These are phyloP conservation scores for Penicillium palitans DNA, from an alignment of 2,329 filamentous ascomycete species.

Conservation along the genomic window DNA sequence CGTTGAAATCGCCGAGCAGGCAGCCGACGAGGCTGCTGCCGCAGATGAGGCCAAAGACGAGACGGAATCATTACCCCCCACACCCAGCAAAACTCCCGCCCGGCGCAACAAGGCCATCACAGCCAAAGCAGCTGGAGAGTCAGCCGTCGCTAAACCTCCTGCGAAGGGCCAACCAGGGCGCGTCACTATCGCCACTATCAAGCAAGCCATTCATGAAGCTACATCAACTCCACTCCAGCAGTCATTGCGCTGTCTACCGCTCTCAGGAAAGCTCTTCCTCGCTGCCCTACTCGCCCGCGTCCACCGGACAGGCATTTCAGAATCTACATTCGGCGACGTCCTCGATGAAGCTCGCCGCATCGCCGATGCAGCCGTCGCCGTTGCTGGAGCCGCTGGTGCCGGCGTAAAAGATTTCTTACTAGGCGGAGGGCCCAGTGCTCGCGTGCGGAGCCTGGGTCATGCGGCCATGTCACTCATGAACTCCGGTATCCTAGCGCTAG, in stretches of 20 bases:
- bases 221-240: constrained; percentile 91
- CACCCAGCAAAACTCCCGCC: constrained; percentile 46
- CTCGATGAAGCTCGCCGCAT: constrained; percentile 79
- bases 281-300: constrained; percentile 77
- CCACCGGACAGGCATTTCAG: constrained; percentile 78
- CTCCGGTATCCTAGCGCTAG: constrained; percentile 82
- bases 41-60: constrained; percentile 30
- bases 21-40: constrained; percentile 48
- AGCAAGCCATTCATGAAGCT: constrained; percentile 91
- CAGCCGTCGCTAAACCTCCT: constrained; percentile 22
- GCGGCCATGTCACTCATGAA: constrained; percentile 83
- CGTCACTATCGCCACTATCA: constrained; percentile 91
- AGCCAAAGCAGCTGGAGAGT: constrained; percentile 11
- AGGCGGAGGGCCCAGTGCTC: constrained; percentile 40
- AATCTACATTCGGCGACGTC: constrained; percentile 86
- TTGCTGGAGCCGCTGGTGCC: constrained; percentile 54
- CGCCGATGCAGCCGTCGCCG: constrained; percentile 46
- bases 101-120: constrained; percentile 27
- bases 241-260: constrained; percentile 77
- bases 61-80: constrained; percentile 41
- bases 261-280: constrained; percentile 81
- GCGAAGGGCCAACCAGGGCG: constrained; percentile 46
- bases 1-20: constrained; percentile 88
- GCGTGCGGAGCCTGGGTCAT: constrained; percentile 62
- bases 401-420: constrained; percentile 64